Percentiles rank a stretch among this genome's conserved stretches.
phyloP scores from a whole-genome alignment of 768 basidiomycete species.

The Amanita exitialis region DNA sequence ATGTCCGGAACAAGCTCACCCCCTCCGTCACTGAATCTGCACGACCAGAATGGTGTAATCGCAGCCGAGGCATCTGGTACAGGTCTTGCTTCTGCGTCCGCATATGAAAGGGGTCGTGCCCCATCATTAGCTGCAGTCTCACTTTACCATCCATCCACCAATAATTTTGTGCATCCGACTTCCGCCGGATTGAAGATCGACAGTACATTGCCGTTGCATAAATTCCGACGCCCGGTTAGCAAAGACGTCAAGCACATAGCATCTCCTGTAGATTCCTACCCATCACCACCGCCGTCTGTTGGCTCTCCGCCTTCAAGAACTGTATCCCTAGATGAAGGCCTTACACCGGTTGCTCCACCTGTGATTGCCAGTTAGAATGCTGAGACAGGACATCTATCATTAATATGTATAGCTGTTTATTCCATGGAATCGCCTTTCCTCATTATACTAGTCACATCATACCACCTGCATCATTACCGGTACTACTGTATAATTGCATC shows the following conservation, averaged over 20 bases:
- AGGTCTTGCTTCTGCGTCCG: slow-evolving; percentile 21
- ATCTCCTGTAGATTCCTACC: slow-evolving; percentile 33
- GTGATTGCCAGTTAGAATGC: neutral
- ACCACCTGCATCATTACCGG: neutral
- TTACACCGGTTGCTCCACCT: neutral
- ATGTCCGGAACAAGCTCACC: slow-evolving; percentile 32
- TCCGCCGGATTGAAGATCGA: slow-evolving; percentile 2
- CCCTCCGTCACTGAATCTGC: slow-evolving; percentile 15
- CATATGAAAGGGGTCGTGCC: slow-evolving; percentile 27
- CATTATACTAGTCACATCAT: neutral
- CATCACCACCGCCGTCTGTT: slow-evolving; percentile 35
- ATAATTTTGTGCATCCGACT: slow-evolving; percentile 2
- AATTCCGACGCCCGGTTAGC: slow-evolving; percentile 12
- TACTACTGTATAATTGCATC: neutral
- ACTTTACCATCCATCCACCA: slow-evolving; percentile 13
- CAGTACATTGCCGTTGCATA: slow-evolving; percentile 7
- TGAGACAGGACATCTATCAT: neutral
- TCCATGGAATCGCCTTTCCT: neutral
- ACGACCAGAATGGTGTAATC: slow-evolving; percentile 10
- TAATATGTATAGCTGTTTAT: neutral
- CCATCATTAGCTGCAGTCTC: slow-evolving; percentile 17
- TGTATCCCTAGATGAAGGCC: slow-evolving; percentile 9
- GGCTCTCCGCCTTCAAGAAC: slow-evolving; percentile 23
- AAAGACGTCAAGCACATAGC: slow-evolving; percentile 10
- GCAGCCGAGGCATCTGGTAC: slow-evolving; percentile 24